phyloP scores from a whole-genome alignment of 371 early-diverging fungal species.

The Mortierella sp. region DNA sequence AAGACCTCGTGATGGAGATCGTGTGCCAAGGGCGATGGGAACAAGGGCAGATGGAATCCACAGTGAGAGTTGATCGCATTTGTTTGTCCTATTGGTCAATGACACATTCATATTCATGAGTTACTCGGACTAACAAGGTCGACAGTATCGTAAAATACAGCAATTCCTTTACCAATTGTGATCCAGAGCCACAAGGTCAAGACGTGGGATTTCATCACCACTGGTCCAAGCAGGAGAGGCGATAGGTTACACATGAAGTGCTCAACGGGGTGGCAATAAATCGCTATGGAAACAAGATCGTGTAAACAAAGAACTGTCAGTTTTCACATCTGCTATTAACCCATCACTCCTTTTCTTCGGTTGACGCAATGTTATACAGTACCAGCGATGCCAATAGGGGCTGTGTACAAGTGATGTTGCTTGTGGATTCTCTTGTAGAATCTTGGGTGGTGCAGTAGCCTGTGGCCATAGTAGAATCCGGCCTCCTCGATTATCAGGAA shows the following conservation, averaged over 20 bases:
- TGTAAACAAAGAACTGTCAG: no score
- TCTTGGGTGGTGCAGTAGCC: constrained; percentile 61
- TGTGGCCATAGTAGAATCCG: constrained; percentile 67
- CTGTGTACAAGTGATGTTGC: constrained; percentile 69
- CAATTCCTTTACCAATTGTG: constrained; percentile 49
- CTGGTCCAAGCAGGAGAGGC: constrained; percentile 63
- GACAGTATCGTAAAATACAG: no score
- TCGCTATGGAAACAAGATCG: constrained; percentile 29
- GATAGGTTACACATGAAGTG: constrained; percentile 61
- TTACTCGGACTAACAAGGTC: no score
- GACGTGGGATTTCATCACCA: constrained; percentile 63
- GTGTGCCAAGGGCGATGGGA: constrained; percentile 63
- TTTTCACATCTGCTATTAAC: no score
- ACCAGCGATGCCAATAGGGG: constrained; percentile 69
- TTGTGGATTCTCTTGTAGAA: constrained; percentile 68
- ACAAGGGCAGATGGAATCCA: constrained; percentile 68
- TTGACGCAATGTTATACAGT: constrained; percentile 18
- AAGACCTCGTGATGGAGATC: constrained; percentile 78
- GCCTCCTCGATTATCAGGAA: constrained; percentile 68
- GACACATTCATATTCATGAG: no score
- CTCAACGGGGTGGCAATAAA: constrained; percentile 69
- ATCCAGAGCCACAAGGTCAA: constrained; percentile 65
- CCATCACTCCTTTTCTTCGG: background rate
- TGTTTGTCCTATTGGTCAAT: constrained; percentile 47
- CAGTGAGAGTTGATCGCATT: constrained; percentile 74